Evolutionary conservation across 345 rosid species (phyloP), one percentile per base, ranked within the genome.

Genomic region (Barbarea vulgaris): DNA sequence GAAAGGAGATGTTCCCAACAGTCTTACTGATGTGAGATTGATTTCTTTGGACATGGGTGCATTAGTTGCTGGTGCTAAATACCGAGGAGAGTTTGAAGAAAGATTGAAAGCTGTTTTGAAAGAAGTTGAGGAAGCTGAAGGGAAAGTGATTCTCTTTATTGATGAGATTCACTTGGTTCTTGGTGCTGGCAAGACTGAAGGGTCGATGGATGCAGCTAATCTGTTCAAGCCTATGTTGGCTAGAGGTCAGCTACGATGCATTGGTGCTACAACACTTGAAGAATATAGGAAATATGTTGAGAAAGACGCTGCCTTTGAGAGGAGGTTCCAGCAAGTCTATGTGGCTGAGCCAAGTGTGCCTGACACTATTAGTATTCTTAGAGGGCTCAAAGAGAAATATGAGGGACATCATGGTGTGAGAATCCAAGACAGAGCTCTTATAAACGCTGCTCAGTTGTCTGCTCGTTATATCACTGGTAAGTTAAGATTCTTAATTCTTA

Each of bases 161-260:
- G 98, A 94, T 82, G 98, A 94, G 73, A 91, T 94, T 53, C 97
- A 94, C 58, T 85, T 94, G n/a, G 98, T 90, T 60, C 93, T 94
- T 4, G 97, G 96, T n/a, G 98, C 97, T 31, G 98, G 98, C 3
- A 83, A 93, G 44, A 83, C 91, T 0, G 97, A 91, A 72, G 97
- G 97, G 1, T 91, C 98, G 0, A 94, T 94, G 98, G 98, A 94
- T 83, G 98, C 97, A 8, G 98, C 98, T 1, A 94, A 94, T 63
- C 85, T 94, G 30, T 87, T 94, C 47, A 94, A 91, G 84, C 98
- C 97, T 0, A 91, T 91, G 98, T 90, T 94, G 71, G 98, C 96
- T 34, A 84, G 96, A 76, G 97, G 98, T 25, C 97, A 94, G 80
- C 91, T 94, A 13, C 81, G 96, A 28, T 94, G 98, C 58, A 91